Conservation (phyloP, 192 early-diverging fungal species). For the Powellomyces hirtus region DNA sequence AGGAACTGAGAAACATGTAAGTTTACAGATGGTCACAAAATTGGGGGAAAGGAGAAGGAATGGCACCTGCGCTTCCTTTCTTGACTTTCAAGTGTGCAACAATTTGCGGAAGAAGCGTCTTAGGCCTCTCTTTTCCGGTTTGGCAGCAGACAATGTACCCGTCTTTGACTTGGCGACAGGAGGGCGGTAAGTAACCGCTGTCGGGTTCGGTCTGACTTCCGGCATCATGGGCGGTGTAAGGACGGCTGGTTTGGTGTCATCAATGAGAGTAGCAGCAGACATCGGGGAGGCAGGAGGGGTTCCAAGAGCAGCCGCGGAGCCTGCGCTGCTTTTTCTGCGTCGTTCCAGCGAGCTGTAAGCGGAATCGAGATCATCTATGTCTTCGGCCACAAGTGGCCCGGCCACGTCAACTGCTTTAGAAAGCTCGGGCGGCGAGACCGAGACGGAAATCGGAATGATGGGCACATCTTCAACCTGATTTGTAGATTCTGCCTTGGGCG, state of each 20-base stretch:
- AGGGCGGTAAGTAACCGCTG: not conserved
- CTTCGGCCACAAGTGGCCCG: not conserved
- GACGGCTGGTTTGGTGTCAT: not conserved
- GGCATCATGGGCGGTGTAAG: not conserved
- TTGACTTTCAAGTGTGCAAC: not conserved
- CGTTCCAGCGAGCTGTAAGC: not conserved
- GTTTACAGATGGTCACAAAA: too few species aligned
- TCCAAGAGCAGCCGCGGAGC: not conserved
- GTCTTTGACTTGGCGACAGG: not conserved
- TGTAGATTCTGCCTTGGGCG: not conserved
- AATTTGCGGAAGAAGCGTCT: not conserved
- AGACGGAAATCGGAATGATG: too few species aligned
- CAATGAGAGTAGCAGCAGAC: not conserved
- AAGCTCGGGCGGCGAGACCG: too few species aligned
- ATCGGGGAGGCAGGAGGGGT: not conserved
- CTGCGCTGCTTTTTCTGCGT: not conserved
- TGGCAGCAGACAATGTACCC: not conserved
- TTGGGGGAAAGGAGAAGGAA: too few species aligned
- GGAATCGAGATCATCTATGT: not conserved
- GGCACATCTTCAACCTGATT: not conserved
- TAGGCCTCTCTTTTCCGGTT: not conserved
- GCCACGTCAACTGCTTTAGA: too few species aligned
- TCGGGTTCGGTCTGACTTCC: not conserved
- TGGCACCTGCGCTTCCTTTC: too few species aligned
- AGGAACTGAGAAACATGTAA: too few species aligned